Evolutionary conservation across 2,329 filamentous ascomycete species (phyloP).

Genomic region (Lasiodiplodia sp.): DNA sequence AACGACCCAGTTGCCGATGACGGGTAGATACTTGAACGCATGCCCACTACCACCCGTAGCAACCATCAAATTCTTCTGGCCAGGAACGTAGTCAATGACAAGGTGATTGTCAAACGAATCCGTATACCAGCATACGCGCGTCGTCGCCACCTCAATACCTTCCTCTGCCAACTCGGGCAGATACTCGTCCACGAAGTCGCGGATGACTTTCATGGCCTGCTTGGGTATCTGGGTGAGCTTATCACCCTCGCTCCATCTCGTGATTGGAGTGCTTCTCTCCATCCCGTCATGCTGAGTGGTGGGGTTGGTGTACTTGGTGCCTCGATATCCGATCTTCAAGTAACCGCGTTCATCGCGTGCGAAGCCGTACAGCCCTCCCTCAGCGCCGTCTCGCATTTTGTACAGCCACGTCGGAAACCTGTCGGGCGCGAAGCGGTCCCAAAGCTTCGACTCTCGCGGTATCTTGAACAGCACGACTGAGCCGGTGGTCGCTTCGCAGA

Average conservation of each 20-base stretch:
- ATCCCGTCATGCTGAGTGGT: slow-evolving; percentile 46
- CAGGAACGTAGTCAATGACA: slow-evolving; percentile 37
- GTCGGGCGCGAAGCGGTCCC: slow-evolving; percentile 50
- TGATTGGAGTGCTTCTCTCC: slow-evolving; percentile 27
- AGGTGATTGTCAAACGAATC: slow-evolving; percentile 38
- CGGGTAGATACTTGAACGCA: slow-evolving; percentile 42
- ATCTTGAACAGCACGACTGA: slow-evolving; percentile 50
- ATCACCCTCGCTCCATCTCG: slow-evolving; percentile 1
- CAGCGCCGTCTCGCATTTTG: slow-evolving; percentile 43
- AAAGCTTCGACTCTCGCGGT: slow-evolving; percentile 43
- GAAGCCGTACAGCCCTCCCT: slow-evolving; percentile 58
- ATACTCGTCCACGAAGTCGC: slow-evolving; percentile 48
- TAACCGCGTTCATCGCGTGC: slow-evolving; percentile 35
- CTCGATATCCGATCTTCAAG: slow-evolving; percentile 60
- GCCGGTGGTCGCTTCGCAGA: slow-evolving; percentile 58
- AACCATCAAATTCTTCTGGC: slow-evolving; percentile 35
- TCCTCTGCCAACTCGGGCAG: slow-evolving; percentile 51
- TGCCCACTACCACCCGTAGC: slow-evolving; percentile 41
- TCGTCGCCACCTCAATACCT: background rate
- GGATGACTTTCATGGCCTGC: slow-evolving; percentile 38
- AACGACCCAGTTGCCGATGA: slow-evolving; percentile 38
- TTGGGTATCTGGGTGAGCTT: slow-evolving; percentile 35
- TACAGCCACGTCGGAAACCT: slow-evolving; percentile 56
- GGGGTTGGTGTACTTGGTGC: slow-evolving; percentile 57
- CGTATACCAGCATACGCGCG: slow-evolving; percentile 31